Conservation (phyloP, 257 asterid species). For the Solanum virginianum region DNA sequence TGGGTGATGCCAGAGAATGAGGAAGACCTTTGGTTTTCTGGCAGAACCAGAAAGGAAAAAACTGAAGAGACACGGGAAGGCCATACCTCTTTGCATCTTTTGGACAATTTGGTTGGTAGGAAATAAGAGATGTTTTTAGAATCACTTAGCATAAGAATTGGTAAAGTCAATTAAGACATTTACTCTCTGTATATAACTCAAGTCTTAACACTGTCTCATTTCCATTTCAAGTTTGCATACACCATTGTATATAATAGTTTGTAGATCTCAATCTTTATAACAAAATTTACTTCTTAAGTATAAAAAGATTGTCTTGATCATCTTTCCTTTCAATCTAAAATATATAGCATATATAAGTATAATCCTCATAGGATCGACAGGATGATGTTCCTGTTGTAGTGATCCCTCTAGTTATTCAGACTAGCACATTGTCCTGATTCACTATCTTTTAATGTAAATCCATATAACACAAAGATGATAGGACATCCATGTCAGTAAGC, state of each 20-base stretch:
- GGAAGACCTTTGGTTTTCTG: not conserved
- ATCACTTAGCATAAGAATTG: not conserved
- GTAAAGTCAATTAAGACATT: not conserved
- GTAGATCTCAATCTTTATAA: not conserved
- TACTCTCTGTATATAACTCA: not conserved
- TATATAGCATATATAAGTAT: not conserved
- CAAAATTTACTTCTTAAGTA: not conserved
- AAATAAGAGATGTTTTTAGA: not conserved
- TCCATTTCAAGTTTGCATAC: not conserved
- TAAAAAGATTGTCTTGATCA: not conserved
- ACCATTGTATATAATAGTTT: not conserved
- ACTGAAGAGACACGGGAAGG: not conserved
- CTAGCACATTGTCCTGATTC: not conserved
- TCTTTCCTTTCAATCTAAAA: not conserved
- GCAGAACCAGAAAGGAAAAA: not conserved
- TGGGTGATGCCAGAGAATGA: not conserved
- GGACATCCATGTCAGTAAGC: not conserved
- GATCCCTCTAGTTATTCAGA: not conserved
- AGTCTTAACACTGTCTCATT: not conserved
- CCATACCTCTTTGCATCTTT: not conserved
- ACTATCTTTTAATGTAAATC: not conserved
- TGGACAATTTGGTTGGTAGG: not conserved
- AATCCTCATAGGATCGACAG: not conserved
- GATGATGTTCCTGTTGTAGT: not conserved
- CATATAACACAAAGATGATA: not conserved